Evolutionary conservation across 495 filamentous ascomycete genomes (phyloP), one percentile per base, ranked within the genome.

Genomic region (Parmelia sp.): DNA sequence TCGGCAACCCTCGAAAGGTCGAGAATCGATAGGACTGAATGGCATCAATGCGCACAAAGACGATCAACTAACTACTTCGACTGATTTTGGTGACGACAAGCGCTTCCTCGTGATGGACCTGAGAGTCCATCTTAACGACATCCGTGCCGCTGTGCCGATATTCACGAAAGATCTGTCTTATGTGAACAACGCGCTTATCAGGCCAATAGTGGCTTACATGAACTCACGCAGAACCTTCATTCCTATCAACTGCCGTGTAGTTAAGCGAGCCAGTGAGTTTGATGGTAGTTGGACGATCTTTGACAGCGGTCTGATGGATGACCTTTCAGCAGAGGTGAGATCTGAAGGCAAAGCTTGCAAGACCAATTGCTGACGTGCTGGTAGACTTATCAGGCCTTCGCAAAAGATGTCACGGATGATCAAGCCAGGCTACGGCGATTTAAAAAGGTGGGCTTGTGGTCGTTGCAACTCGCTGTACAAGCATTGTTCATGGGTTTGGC

Each of bases 121-220:
- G 31, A 85, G 89, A 12, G 84, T 97, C 59, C 86, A 96, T 72
- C 84, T 98, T 57, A 97, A 96, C 73, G 90, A 96, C 69, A 91
- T 96, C 33, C 87, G 88, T 63, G 94, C 94, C 45, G 86, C 88
- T 0, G 92, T 98, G 1, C 94, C 94, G 0, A 83, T 98, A 61
- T 97, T 97, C 75, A 94, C 88, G 31, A 83, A 81, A 62, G 88
- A 96, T 73, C 80, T 97, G 19, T 94, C 90, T 39, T 97, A 97
- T 75, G 89, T 96, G 66, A 97, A 97, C 74, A 92, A 92, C 71
- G 94, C 94, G 4, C 84, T 98, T 10, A 88, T 97, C 47, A 85
- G 94, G 33, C 94, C 94, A 21, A 98, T 98, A 62, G 94, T 98
- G n/a, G 95, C 94, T 2, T 98, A 97, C 71, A 97, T 98, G 76